Evolutionary conservation across 2,329 filamentous ascomycete species (phyloP).

Genomic region (Pseudocercospora fijiensis): DNA sequence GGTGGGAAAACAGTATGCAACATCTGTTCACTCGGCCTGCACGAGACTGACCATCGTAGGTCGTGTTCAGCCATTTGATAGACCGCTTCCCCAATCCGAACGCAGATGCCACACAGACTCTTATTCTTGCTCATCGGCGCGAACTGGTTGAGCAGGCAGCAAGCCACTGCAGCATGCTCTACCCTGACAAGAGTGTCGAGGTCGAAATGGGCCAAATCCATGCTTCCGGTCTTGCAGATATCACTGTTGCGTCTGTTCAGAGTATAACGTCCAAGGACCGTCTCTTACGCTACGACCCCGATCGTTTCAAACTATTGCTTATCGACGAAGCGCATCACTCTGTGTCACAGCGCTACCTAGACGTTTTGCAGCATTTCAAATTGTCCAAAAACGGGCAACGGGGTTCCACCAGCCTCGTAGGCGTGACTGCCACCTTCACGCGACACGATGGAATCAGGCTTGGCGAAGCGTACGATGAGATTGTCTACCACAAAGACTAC

Average conservation of each 20-base stretch:
- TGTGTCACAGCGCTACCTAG: conserved; percentile 77
- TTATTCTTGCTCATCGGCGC: conserved; percentile 87
- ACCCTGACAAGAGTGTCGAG: conserved; percentile 77
- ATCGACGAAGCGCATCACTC: conserved; percentile 98
- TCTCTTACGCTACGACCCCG: conserved; percentile 78
- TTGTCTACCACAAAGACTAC: conserved; percentile 90
- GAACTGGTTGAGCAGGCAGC: conserved; percentile 95
- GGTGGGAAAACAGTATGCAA: conserved; percentile 68
- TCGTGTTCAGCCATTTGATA: conserved; percentile 96
- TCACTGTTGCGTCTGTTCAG: conserved; percentile 86
- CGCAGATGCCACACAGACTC: conserved; percentile 66
- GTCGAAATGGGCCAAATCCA: conserved; percentile 84
- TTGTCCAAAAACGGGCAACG: conserved; percentile 54
- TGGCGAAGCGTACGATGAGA: conserved; percentile 85
- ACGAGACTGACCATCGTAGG: conserved; percentile 47
- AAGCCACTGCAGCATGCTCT: conserved; percentile 74
- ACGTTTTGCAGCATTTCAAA: conserved; percentile 74
- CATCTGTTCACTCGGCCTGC: conserved; percentile 44
- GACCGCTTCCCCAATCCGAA: conserved; percentile 64
- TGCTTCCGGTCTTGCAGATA: conserved; percentile 79
- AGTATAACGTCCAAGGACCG: conserved; percentile 72
- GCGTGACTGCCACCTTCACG: conserved; percentile 81
- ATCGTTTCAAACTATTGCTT: conserved; percentile 79
- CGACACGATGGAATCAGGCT: conserved; percentile 80
- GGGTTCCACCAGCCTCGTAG: conserved; percentile 64